Conservation (phyloP, 2,329 filamentous ascomycete genomes). For the Xylariaceae sp. region DNA sequence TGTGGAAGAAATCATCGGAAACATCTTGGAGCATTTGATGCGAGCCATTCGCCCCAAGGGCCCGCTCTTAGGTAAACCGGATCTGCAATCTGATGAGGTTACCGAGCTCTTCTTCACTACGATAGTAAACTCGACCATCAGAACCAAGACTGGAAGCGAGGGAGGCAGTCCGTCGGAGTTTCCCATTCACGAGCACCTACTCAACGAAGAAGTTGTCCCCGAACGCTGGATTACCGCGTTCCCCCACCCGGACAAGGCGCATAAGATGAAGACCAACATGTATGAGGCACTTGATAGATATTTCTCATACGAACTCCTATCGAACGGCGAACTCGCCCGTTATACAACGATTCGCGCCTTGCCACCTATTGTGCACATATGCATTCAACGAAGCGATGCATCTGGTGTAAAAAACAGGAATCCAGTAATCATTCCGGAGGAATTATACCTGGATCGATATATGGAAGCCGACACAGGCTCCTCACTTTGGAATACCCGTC, state of each 20-base stretch:
- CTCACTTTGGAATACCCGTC: conserved; percentile 57
- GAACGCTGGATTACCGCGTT: conserved; percentile 59
- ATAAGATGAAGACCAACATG: conserved; percentile 50
- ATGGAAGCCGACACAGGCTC: conserved; percentile 62
- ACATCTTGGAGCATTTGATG: conserved; percentile 84
- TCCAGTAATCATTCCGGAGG: conserved; percentile 72
- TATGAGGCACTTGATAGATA: conserved; percentile 81
- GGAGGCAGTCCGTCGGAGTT: conserved; percentile 16
- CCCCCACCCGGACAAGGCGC: conserved; percentile 43
- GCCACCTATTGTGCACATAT: conserved; percentile 82
- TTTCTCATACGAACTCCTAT: conserved; percentile 74
- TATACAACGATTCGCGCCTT: conserved; percentile 70
- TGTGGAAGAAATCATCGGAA: conserved; percentile 91
- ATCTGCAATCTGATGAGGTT: conserved; percentile 75
- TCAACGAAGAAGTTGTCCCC: conserved; percentile 53
- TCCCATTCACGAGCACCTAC: conserved; percentile 37
- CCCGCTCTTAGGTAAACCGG: conserved; percentile 53
- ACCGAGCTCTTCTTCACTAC: conserved; percentile 65
- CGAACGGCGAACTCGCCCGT: conserved; percentile 54
- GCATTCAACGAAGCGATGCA: conserved; percentile 77
- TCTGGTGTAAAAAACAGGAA: conserved; percentile 71
- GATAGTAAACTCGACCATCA: conserved; percentile 55
- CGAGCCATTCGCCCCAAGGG: conserved; percentile 74
- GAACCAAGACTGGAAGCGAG: conserved; percentile 32
- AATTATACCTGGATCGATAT: conserved; percentile 83